A percentile compares a stretch with the other conserved stretches of the same genome.
Conservation (phyloP, 2,329 filamentous ascomycete genomes). For the Pseudogymnoascus sp. region DNA sequence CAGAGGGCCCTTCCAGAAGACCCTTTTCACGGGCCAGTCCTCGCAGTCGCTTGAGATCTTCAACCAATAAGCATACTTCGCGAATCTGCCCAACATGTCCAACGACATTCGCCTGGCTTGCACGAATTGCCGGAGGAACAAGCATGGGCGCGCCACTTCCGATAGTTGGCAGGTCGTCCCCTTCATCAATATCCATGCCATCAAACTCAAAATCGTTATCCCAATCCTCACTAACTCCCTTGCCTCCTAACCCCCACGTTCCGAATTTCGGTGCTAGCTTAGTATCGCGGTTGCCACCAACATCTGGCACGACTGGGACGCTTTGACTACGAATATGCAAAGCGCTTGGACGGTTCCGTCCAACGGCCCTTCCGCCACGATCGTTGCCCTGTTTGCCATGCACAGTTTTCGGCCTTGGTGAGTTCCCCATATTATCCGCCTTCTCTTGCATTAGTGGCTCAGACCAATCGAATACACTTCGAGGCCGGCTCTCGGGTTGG, state of each 20-base stretch:
- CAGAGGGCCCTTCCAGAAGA: conserved; percentile 51
- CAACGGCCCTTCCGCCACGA: conserved; percentile 59
- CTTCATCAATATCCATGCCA: conserved; percentile 29
- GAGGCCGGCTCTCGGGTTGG: conserved; percentile 44
- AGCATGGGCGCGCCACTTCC: conserved; percentile 45
- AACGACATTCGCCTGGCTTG: conserved; percentile 72
- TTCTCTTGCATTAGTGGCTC: conserved; percentile 58
- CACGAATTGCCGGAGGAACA: conserved; percentile 72
- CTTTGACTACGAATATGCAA: conserved; percentile 70
- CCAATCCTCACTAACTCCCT: conserved; percentile 78
- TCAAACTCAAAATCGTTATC: conserved; percentile 79
- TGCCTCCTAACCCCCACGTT: conserved; percentile 73
- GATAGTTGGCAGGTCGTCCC: conserved; percentile 32
- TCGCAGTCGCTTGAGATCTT: conserved; percentile 71
- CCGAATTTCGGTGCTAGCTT: conserved; percentile 63
- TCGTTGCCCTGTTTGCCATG: conserved; percentile 69
- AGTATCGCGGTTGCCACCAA: conserved; percentile 41
- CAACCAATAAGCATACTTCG: conserved; percentile 72
- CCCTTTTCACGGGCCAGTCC: conserved; percentile 60
- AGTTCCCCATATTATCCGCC: conserved; percentile 46
- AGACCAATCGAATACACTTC: conserved; percentile 69
- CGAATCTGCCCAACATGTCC: conserved; percentile 77
- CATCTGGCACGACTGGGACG: conserved; percentile 63
- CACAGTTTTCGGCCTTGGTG: conserved; percentile 63
- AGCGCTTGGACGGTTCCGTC: conserved; percentile 58